Evolutionary conservation across 305 asterid species (phyloP), one percentile per base, ranked within the genome.

Genomic region (Solanum hybrid): DNA sequence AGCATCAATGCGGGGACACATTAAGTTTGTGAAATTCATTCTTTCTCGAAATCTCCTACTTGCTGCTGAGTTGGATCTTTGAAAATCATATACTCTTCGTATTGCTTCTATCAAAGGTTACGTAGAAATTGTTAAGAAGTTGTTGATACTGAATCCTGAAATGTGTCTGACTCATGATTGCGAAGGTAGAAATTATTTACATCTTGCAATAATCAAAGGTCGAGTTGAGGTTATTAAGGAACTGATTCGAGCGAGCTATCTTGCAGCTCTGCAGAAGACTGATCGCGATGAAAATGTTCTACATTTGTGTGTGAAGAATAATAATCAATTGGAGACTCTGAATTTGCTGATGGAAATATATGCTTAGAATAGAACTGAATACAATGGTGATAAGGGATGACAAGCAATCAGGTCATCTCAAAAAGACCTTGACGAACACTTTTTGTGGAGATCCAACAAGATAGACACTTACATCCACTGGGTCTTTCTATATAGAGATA

Each of bases 181-280:
- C 0, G 92, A 90, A 10, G 95, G 94, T 26, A 89, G 91, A 92
- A 93, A 91, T 34, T 94, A 96, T 20, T 64, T 94, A 3, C 96
- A 94, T 85, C 80, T 94, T 4, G 95, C 95, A 4, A 93, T 93
- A 42, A 90, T 94, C 24, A 92, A 90, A 85, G 94, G 95, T 31
- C 90, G 71, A 3, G 88, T 85, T n/a, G 37, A 1, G 31, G 90
- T 90, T 9, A 3, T 94, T 77, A 24, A 51, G 16, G 90, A 88
- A 87, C 88, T 94, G 6, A 27, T 90, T 5, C n/a, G 14, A 5
- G 10, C 3, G 4, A 80, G 76, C 6, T 91, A 92, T 1, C 11
- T 10, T 17, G 94, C 94, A 2, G 94, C 92, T 11, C 89, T 91
- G 3, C 92, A 90, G 66, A 94, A 42, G 90, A 78, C 26, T 14